Conservation (phyloP, 2,329 filamentous ascomycete genomes). For the Coniochaeta sp. region DNA sequence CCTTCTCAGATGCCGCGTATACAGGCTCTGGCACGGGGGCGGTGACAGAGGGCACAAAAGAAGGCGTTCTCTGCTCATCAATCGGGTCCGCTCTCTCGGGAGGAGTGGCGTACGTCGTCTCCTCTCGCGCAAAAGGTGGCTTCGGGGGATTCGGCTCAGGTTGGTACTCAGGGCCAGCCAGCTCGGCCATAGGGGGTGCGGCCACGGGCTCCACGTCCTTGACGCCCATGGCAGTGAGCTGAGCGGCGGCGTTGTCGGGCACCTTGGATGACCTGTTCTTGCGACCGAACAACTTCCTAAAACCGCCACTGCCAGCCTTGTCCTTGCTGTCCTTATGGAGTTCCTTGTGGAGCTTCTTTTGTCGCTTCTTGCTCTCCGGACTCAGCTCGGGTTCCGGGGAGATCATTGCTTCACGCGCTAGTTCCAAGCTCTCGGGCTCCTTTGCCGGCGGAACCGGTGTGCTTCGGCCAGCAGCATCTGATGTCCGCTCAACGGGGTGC, state of each 20-base stretch:
- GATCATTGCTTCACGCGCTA: constrained; percentile 26
- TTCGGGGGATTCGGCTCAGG: neutral
- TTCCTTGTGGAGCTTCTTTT: constrained; percentile 50
- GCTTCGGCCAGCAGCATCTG: constrained; percentile 21
- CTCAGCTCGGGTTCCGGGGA: constrained; percentile 33
- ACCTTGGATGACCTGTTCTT: constrained; percentile 54
- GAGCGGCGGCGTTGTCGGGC: constrained; percentile 44
- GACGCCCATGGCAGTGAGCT: constrained; percentile 43
- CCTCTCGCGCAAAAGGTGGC: constrained; percentile 9
- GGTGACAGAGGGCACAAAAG: constrained; percentile 12
- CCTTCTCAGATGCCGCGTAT: constrained; percentile 37
- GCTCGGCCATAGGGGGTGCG: constrained; percentile 16
- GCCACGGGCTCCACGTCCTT: constrained; percentile 16
- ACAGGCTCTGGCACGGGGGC: constrained; percentile 22
- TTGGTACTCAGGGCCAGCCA: constrained; percentile 13
- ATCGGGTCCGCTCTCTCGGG: constrained; percentile 12
- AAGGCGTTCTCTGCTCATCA: constrained; percentile 6
- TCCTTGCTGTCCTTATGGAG: constrained; percentile 16
- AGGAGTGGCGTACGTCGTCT: constrained; percentile 11
- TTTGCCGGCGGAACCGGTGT: constrained; percentile 32
- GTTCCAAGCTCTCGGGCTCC: constrained; percentile 25
- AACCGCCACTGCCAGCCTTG: constrained; percentile 32
- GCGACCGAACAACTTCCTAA: constrained; percentile 60
- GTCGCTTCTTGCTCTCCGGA: constrained; percentile 38
- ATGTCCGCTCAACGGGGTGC: constrained; percentile 26